Evolutionary conservation across 1,284 basidiomycete genomes (phyloP), one percentile per base, ranked within the genome.

Genomic region (Malassezia furfur): DNA sequence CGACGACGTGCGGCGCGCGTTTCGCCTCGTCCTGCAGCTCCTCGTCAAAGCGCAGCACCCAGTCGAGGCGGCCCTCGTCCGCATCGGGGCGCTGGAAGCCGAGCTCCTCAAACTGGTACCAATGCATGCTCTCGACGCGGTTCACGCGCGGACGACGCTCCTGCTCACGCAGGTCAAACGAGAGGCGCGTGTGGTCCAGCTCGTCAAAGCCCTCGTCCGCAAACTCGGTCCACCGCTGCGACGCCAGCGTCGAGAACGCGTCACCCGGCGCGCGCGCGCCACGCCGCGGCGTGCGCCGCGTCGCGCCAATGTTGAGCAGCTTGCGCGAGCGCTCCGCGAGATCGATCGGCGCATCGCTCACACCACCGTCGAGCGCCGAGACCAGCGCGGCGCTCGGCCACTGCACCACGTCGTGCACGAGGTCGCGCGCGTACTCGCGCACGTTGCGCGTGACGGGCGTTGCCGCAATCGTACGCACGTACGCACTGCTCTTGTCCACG

Each of bases 161-260:
- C 8, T 60, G 62, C 54, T 74, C 72, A 40, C 62, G 64, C 17
- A 74, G 58, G 41, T 74, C 66, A 43, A 74, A 74, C 3, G 60
- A 54, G 19, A 74, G 66, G 38, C 68, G 67, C 38, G 63, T 61
- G 19, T 60, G 39, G 41, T 74, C 70, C n/a, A 69, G 63, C 5
- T 63, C 64, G 43, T 64, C 48, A 37, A 74, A 74, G 6, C 70
- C 70, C 17, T 62, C 66, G 8, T 45, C 57, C 36, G 64, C 32
- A 56, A 72, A 74, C 11, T 70, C 61, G 35, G 60, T 62, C 72
- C 72, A 74, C 32, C 61, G 55, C 52, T 72, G 64, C 48, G 60
- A 53, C 10, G 57, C 62, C 3, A 72, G 50, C 39, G 68, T 63
- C 28, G 43, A 45, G 19, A 25, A 28, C 14, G 43, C 43, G 11